Conservation (phyloP, 805 yeast genomes). For the Zygosaccharomyces rouxii region DNA sequence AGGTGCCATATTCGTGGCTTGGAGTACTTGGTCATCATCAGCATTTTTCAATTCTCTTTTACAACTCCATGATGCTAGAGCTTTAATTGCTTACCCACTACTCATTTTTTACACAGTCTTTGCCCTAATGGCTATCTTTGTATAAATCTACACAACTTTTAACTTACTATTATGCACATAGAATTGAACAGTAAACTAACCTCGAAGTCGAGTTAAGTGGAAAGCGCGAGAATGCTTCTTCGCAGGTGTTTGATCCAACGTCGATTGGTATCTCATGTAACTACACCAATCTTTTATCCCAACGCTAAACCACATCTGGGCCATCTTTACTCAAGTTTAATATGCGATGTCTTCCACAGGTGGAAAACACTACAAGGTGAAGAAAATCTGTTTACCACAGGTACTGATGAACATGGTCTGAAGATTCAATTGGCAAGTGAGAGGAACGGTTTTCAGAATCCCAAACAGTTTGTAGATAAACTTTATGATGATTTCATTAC, state of each 20-base stretch:
- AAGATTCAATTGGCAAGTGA: constrained; percentile 87
- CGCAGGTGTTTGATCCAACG: not conserved
- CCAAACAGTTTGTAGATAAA: constrained; percentile 68
- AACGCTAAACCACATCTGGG: constrained; percentile 95
- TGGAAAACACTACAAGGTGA: constrained; percentile 55
- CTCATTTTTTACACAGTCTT: constrained; percentile 88
- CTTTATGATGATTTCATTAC: constrained; percentile 59
- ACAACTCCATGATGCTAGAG: constrained; percentile 78
- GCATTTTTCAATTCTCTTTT: constrained; percentile 87
- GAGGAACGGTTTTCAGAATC: constrained; percentile 42
- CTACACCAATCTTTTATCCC: constrained; percentile 94
- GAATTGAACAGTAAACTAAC: not conserved
- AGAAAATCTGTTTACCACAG: constrained; percentile 66
- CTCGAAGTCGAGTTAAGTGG: not conserved
- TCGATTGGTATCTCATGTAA: constrained; percentile 42
- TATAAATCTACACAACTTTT: constrained; percentile 18
- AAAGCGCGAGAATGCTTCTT: not conserved
- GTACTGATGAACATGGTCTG: constrained; percentile 95
- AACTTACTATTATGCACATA: no score
- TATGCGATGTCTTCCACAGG: constrained; percentile 73
- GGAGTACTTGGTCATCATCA: constrained; percentile 93
- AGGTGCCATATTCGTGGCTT: constrained; percentile 62
- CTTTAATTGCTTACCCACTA: constrained; percentile 88
- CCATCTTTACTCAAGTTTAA: constrained; percentile 80
- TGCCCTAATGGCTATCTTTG: constrained; percentile 93